Percentiles rank a stretch among this genome's conserved stretches.
Evolutionary conservation across 805 yeast genomes (phyloP).

Genomic region (Ogataea populi-albae): DNA sequence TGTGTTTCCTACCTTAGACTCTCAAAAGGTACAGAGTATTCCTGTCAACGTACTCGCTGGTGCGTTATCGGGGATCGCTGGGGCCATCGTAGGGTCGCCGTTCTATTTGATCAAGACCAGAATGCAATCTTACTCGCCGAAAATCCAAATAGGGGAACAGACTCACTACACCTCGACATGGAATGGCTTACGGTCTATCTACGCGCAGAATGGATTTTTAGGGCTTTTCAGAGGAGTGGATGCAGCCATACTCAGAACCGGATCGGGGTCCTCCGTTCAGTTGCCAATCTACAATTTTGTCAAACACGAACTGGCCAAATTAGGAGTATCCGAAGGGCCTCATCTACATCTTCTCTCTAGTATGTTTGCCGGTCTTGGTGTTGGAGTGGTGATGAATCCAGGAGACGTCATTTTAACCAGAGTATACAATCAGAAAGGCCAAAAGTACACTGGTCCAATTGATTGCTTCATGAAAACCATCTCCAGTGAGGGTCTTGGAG

Average conservation of each 20-base stretch:
- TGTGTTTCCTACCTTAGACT: constrained; percentile 50
- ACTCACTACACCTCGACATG: constrained; percentile 73
- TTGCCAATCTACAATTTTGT: constrained; percentile 83
- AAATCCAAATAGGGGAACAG: constrained; percentile 80
- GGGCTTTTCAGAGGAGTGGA: constrained; percentile 91
- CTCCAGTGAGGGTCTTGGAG: constrained; percentile 75
- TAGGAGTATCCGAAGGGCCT: constrained; percentile 61
- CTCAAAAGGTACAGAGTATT: constrained; percentile 46
- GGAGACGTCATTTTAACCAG: constrained; percentile 95
- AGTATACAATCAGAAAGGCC: constrained; percentile 91
- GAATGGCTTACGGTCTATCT: constrained; percentile 67
- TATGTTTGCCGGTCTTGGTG: constrained; percentile 84
- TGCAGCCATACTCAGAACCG: constrained; percentile 92
- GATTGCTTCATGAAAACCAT: constrained; percentile 89
- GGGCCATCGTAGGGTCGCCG: constrained; percentile 89
- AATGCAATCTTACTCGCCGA: constrained; percentile 85
- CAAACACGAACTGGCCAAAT: constrained; percentile 56
- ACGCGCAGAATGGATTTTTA: constrained; percentile 61
- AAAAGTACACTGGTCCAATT: constrained; percentile 78
- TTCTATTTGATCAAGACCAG: constrained; percentile 89
- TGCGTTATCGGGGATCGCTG: constrained; percentile 79
- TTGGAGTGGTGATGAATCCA: constrained; percentile 94
- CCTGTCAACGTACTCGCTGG: constrained; percentile 76
- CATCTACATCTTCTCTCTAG: constrained; percentile 70
- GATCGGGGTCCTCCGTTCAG: constrained; percentile 94